Percentiles rank a stretch among this genome's conserved stretches.
These are phyloP conservation scores for Coemansia sp. DNA, from an alignment of 192 early-diverging fungal species.

Conservation along the genomic window DNA sequence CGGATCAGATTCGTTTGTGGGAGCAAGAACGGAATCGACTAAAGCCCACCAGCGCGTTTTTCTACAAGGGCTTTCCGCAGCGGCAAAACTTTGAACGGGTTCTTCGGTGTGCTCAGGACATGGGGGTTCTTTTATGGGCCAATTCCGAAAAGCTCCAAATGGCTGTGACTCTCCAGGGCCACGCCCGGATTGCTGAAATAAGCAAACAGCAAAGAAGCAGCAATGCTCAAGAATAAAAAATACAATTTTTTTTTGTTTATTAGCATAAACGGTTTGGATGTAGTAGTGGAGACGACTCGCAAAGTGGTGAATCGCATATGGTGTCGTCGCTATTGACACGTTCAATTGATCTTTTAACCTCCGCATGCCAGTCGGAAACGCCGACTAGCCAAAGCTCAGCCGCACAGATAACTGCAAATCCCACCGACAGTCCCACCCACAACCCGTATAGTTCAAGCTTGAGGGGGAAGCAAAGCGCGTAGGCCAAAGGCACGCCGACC, in stretches of 20 bases:
- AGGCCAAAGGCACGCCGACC: slow-evolving; percentile 54
- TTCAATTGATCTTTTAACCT: slow-evolving; percentile 25
- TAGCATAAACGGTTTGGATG: slow-evolving; percentile 8
- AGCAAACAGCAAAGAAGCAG: slow-evolving; percentile 19
- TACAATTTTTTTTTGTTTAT: too few species aligned
- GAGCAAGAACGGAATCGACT: slow-evolving; percentile 91
- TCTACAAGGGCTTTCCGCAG: slow-evolving; percentile 76
- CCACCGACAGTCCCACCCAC: slow-evolving; percentile 57
- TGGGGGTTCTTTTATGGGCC: slow-evolving; percentile 77
- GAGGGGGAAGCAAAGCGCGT: slow-evolving; percentile 52
- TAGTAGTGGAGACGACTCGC: slow-evolving; percentile 26
- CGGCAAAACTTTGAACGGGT: slow-evolving; percentile 72
- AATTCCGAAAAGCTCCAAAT: slow-evolving; percentile 67
- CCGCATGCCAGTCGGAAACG: slow-evolving; percentile 37
- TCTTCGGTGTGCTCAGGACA: slow-evolving; percentile 70
- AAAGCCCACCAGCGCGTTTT: slow-evolving; percentile 53
- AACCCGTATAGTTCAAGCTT: slow-evolving; percentile 61
- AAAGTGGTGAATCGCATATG: slow-evolving; percentile 18
- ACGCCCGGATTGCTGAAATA: slow-evolving; percentile 61
- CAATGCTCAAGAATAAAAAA: background rate
- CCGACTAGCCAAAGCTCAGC: slow-evolving; percentile 41
- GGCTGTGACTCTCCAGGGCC: slow-evolving; percentile 72
- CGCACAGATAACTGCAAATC: slow-evolving; percentile 24
- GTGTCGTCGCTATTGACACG: slow-evolving; percentile 16
- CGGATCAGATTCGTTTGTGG: slow-evolving; percentile 95